A percentile compares a stretch with the other conserved stretches of the same genome.
Conservation (phyloP, 768 basidiomycete genomes). For the Hortiboletus campestris region DNA sequence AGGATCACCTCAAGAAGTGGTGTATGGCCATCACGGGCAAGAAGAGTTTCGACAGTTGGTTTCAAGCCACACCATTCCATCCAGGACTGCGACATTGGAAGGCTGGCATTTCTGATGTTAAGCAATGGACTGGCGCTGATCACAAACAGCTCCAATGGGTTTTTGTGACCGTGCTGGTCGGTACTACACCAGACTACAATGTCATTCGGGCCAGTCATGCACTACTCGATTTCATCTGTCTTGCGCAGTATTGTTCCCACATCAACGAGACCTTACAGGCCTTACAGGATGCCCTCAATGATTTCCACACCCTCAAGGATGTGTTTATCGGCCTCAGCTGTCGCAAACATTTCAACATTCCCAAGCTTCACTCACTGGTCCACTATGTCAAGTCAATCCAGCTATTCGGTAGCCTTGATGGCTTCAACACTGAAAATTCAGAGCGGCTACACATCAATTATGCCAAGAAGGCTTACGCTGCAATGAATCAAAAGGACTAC, state of each 20-base stretch:
- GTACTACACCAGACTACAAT: neutral
- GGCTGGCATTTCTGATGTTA: neutral
- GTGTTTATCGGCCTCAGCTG: neutral
- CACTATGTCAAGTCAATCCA: neutral
- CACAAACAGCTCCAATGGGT: neutral
- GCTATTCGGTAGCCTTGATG: neutral
- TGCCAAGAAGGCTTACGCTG: neutral
- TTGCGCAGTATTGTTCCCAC: neutral
- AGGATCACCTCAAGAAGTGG: neutral
- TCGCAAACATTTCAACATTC: neutral
- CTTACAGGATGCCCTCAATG: neutral
- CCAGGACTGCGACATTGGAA: neutral
- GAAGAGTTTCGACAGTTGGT: neutral
- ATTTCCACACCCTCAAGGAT: neutral
- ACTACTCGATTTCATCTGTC: neutral
- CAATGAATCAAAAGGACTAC: neutral
- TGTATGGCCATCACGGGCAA: neutral
- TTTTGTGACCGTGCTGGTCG: neutral
- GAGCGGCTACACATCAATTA: too few relatives aligned
- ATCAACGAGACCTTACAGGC: neutral
- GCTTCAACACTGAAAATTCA: neutral
- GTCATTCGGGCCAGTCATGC: neutral
- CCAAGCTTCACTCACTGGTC: neutral
- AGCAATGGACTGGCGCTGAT: too few relatives aligned
- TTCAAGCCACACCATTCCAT: neutral